A percentile compares a stretch with the other conserved stretches of the same genome.
phyloP scores from a whole-genome alignment of 139 green algal species.

The Pleodorina starrii region DNA sequence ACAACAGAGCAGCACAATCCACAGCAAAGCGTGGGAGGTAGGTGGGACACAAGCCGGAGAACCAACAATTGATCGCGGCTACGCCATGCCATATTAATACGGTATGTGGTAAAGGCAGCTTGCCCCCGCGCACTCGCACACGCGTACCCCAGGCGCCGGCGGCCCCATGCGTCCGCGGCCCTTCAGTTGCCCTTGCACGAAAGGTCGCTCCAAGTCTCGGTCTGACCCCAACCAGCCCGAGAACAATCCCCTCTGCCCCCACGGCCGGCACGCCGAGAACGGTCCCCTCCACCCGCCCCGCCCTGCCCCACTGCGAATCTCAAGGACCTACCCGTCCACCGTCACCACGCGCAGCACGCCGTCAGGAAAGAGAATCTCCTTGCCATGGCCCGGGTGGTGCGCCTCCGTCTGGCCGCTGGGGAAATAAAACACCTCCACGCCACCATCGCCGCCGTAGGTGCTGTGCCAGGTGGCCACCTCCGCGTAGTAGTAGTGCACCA shows the following conservation, averaged over 20 bases:
- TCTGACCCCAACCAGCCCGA: neutral
- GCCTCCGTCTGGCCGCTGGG: constrained; percentile 82
- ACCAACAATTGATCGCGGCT: neutral
- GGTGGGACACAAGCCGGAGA: neutral
- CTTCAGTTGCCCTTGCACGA: neutral
- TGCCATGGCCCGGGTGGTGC: constrained; percentile 76
- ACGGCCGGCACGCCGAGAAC: neutral
- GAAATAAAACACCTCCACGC: constrained; percentile 93
- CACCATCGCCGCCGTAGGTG: constrained; percentile 70
- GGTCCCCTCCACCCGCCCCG: too few species aligned
- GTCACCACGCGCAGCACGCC: constrained; percentile 57
- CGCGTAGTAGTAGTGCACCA: constrained; percentile 52
- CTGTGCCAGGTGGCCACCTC: constrained; percentile 74
- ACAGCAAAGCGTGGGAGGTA: neutral
- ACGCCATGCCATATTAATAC: neutral
- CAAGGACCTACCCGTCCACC: constrained; percentile 38
- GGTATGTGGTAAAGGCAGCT: neutral
- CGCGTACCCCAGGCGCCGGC: neutral
- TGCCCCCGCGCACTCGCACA: neutral
- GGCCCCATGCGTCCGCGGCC: neutral
- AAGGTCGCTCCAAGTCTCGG: neutral
- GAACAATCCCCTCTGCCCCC: neutral
- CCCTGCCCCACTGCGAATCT: too few species aligned
- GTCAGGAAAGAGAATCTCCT: constrained; percentile 85
- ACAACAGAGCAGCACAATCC: neutral